These are phyloP conservation scores for Rhypophila decipiens DNA, from an alignment of 495 filamentous ascomycete species.

Conservation along the genomic window DNA sequence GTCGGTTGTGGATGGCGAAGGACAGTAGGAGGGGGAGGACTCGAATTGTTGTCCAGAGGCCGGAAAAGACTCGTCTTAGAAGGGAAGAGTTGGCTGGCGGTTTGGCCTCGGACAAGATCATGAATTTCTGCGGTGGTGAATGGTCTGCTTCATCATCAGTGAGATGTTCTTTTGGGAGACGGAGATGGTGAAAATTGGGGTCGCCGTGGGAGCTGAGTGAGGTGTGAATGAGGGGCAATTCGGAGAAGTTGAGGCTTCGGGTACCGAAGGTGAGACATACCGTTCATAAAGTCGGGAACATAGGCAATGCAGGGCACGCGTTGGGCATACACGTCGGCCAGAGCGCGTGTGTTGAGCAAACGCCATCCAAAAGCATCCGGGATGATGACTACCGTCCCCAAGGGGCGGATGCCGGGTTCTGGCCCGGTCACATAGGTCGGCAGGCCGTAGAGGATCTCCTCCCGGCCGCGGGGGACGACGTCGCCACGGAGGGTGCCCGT, in stretches of 20 bases:
- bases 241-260: not conserved
- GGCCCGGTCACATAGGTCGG: conserved; percentile 43
- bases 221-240: not conserved
- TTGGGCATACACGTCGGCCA: conserved; percentile 48
- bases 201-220: not conserved
- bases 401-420: conserved; percentile 19
- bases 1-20: conserved; percentile 31
- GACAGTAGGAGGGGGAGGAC: conserved; percentile 18
- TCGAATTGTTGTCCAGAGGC: conserved; percentile 2
- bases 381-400: conserved; percentile 48
- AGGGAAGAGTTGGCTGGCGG: not conserved
- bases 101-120: not conserved
- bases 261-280: conserved; percentile 18
- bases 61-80: not conserved
- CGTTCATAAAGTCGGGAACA: conserved; percentile 55
- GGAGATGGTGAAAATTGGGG: no score
- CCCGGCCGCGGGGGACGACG: conserved; percentile 20
- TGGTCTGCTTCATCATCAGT: not conserved
- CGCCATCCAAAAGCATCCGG: conserved; percentile 56
- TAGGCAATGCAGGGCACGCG: conserved; percentile 45
- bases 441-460: conserved; percentile 39
- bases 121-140: not conserved
- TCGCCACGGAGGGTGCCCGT: conserved; percentile 23
- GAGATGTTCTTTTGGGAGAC: no score
- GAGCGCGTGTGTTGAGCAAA: conserved; percentile 45